Percentiles rank a stretch among this genome's conserved stretches.
phyloP scores from a whole-genome alignment of 1,284 basidiomycete species.

The Grifola frondosa region DNA sequence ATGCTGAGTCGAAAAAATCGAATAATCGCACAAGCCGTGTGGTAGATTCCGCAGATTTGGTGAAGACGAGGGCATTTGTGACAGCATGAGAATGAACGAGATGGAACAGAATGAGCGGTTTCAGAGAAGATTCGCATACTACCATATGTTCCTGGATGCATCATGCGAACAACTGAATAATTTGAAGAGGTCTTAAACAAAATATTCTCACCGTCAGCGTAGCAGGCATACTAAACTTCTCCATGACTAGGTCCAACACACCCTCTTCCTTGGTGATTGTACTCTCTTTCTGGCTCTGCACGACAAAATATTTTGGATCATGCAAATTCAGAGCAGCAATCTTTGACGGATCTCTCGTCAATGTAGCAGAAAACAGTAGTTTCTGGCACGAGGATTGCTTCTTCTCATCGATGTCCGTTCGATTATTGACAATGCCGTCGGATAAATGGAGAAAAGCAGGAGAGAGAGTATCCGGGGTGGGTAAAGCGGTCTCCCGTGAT shows the following conservation, averaged over 20 bases:
- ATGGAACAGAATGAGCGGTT: constrained; percentile 89
- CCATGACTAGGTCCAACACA: constrained; percentile 58
- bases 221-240: constrained; percentile 81
- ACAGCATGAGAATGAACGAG: constrained; percentile 68
- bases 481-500: constrained; percentile 6
- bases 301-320: constrained; percentile 87
- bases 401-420: constrained; percentile 54
- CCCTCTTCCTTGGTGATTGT: constrained; percentile 35
- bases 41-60: constrained; percentile 93
- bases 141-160: constrained; percentile 79
- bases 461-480: constrained; percentile 54
- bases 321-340: constrained; percentile 81
- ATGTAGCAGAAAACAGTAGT: constrained; percentile 93
- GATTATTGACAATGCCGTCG: constrained; percentile 36
- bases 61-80: constrained; percentile 85
- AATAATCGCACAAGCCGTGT: constrained; percentile 81
- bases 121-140: constrained; percentile 76
- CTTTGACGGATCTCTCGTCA: constrained; percentile 92
- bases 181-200: neutral
- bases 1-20: constrained; percentile 74
- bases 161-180: neutral
- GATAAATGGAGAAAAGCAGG: constrained; percentile 56
- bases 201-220: constrained; percentile 59
- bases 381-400: constrained; percentile 83
- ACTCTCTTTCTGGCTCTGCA: constrained; percentile 47